Base-by-base conservation (phyloP, 768 basidiomycete species). In the Wakefieldia striispora region DNA sequence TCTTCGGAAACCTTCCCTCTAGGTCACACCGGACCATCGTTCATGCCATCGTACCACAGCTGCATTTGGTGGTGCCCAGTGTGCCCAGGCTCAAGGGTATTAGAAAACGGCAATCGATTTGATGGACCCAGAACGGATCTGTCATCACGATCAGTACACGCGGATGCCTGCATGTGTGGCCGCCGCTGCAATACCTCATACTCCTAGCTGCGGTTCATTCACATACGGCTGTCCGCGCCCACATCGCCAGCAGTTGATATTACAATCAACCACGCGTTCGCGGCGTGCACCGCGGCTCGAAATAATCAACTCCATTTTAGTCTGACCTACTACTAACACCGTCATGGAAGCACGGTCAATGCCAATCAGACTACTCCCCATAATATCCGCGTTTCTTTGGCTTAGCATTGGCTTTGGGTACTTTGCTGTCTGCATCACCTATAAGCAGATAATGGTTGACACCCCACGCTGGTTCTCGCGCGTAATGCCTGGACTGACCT, bases 61-160 rank as follows among this genome's bases (percentile, higher is more conserved):
- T 38, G 12, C 47, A 48, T 43, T 37, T 36, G 39, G 45, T 49
- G 50, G 58, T 23, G 54, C 45, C 19, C 13, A 6, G 36, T 31
- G 39, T 47, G 46, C 54, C 53, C 51, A 57, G 63, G 63, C 44
- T 24, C 45, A 40, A 65, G 62, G 62, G 63, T 34, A 51, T 38
- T 29, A 40, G 37, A 33, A 33, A n/a, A 37, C 24, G 29, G 5
- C 40, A 20, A 43, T 24, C 33, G 51, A 50, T 60, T 44, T 43
- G 56, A 49, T 49, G 27, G 44, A 41, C 40, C 40, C 31, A 45
- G 29, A 43, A 45, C 20, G 33, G 36, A 47, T 47, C 56, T 45
- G 40, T 36, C 36, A 48, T 55, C 47, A 26, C 35, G 20, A 62
- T 55, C 48, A 43, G 38, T 45, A 48, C 62, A 65, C 46, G 62